These are phyloP conservation scores for Plectranthus barbatus DNA, from an alignment of 257 asterid species.

Conservation along the genomic window DNA sequence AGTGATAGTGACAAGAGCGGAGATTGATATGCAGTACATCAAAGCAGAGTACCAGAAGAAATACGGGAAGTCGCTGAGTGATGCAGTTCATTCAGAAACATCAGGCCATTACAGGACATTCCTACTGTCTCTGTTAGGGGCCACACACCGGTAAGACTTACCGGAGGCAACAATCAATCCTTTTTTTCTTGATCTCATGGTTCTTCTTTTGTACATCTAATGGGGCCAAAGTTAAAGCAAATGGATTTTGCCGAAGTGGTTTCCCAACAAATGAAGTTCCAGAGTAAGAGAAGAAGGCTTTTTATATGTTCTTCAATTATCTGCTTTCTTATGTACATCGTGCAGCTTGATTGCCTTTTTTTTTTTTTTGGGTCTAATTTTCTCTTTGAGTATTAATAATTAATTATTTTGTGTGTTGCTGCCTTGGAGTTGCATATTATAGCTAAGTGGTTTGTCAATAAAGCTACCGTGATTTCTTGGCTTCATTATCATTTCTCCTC, in stretches of 20 bases:
- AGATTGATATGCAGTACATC: slow-evolving; percentile 80
- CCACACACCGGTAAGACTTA: slow-evolving; percentile 37
- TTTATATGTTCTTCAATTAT: background rate
- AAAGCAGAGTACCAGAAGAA: slow-evolving; percentile 78
- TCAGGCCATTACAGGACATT: slow-evolving; percentile 63
- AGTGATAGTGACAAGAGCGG: slow-evolving; percentile 73
- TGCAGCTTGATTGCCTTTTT: no score
- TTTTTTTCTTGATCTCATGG: background rate
- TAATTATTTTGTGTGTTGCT: no score
- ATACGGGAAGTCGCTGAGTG: slow-evolving; percentile 54
- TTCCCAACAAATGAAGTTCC: background rate
- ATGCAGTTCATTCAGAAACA: slow-evolving; percentile 65
- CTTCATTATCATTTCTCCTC: no score
- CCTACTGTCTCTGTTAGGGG: slow-evolving; percentile 67
- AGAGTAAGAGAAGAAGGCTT: background rate
- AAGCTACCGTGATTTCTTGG: no score
- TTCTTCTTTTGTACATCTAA: background rate
- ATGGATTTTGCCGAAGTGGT: background rate
- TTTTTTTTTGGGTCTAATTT: no score
- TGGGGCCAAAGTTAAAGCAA: background rate
- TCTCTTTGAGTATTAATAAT: no score
- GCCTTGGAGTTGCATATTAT: no score
- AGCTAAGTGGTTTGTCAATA: no score
- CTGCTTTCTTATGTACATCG: background rate
- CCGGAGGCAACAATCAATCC: background rate